Conservation (phyloP, 805 yeast species). For the Starmerella ratchasimensis region DNA sequence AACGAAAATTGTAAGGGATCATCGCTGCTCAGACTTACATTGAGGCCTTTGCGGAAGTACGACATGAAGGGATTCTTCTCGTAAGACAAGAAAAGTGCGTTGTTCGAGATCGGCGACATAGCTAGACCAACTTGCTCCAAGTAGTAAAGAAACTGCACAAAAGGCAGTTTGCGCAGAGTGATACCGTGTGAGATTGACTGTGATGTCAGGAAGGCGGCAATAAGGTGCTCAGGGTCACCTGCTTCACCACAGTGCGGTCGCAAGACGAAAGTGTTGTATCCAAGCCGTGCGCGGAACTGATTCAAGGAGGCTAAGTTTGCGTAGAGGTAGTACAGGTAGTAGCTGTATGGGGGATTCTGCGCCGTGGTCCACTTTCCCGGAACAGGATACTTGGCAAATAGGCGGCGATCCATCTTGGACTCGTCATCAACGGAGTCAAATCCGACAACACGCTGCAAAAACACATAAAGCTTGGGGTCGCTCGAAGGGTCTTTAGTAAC, state of each 20-base stretch:
- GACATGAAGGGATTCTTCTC: constrained; percentile 92
- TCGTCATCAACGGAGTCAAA: constrained; percentile 98
- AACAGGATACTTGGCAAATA: constrained; percentile 71
- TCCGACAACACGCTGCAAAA: constrained; percentile 88
- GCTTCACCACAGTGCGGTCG: constrained; percentile 99
- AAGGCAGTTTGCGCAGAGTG: constrained; percentile 81
- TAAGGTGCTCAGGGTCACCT: constrained; percentile 97
- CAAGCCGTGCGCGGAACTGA: constrained; percentile 60
- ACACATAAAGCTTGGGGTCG: constrained; percentile 83
- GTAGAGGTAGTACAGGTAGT: constrained; percentile 77
- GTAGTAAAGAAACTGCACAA: constrained; percentile 83
- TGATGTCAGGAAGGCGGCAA: constrained; percentile 74
- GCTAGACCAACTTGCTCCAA: constrained; percentile 94
- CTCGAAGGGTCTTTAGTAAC: constrained; percentile 71
- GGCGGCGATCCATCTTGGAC: constrained; percentile 73
- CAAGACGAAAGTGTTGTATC: constrained; percentile 78
- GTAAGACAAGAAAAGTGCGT: constrained; percentile 87
- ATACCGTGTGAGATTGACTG: constrained; percentile 96
- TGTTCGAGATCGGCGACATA: constrained; percentile 95
- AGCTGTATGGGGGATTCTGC: constrained; percentile 93
- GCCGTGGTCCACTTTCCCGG: constrained; percentile 68
- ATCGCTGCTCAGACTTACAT: constrained; percentile 89
- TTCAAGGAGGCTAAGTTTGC: constrained; percentile 79
- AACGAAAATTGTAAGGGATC: constrained; percentile 96
- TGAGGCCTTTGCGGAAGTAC: constrained; percentile 85